Base-by-base conservation (phyloP, 805 yeast genomes). In the Tetrapisispora taiwanensis region DNA sequence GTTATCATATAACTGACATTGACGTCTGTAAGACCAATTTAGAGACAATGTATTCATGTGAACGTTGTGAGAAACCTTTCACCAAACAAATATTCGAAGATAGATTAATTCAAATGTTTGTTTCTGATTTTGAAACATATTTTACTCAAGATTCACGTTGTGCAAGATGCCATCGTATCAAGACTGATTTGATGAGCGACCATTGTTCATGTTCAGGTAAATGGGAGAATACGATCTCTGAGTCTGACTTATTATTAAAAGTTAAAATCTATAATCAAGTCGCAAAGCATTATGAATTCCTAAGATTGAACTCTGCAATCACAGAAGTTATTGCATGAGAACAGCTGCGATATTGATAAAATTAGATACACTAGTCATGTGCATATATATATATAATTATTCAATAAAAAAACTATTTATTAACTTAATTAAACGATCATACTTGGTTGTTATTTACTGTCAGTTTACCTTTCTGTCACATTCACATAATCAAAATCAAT, bases 121-220 rank as follows among this genome's bases (percentile, higher is more conserved):
- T 74, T 52, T 68, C 73, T 48, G 55, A 72, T 22, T 47, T 84
- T 1, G 71, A 80, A n/a, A 65, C 70, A 42, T 92, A 74, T 62
- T 76, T 77, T 59, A 68, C 74, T 19, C 99, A 92, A 63, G 97
- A 90, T 62, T 68, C 84, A 53, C 76, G 74, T 52, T 92, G 99
- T 62, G 58, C 67, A 15, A 87, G 84, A 57, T 92, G 98, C 63
- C 72, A 75, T 22, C 75, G 69, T 45, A 68, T 86, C 45, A 77
- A 78, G 53, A 78, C 75, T 30, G 81, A 76, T 52, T 80, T 81
- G 49, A 70, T 92, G 74, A 74, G 87, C 28, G 70, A 70, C 27
- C 78, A 78, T 59, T 94, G 98, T 63, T 65, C 75, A 18, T 92
- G 98, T 60, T 90, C 98, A 0, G 99, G 99, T 8, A 59, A 65